Base-by-base conservation (phyloP, 2,329 filamentous ascomycete species). In the Cryphonectria carpinicola region DNA sequence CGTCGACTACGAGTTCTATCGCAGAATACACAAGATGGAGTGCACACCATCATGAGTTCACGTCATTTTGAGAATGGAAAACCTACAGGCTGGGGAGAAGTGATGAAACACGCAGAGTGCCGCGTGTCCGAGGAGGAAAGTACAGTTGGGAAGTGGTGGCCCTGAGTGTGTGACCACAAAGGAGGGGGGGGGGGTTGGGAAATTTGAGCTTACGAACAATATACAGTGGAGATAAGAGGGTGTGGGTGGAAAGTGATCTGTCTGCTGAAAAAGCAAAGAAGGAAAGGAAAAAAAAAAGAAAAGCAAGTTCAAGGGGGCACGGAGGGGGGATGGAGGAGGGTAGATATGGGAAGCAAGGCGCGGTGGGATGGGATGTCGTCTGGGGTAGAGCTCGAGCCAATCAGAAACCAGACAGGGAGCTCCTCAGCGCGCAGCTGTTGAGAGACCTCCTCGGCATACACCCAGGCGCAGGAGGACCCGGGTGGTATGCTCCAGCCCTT, bases 301-400 rank as follows among this genome's bases (percentile, higher is more conserved):
- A 67, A 49, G 72, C 67, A 66, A 60, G 72, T 69, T 70, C 32
- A 58, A 71, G 60, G 69, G 70, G 71, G 71, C 62, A 70, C 70
- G 69, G 71, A 71, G 66, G 73, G 70, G 71, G 70, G 73, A 71
- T 71, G 72, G 74, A 74, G 74, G 72, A 75, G 72, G 75, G 75
- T 39, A 73, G 75, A 75, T 74, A 73, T 73, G 75, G 73, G 62
- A 72, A 62, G 65, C 35, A 69, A 64, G 67, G 67, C 67, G 63
- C 65, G 67, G 63, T 69, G 65, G 69, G 62, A 71, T 71, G 70
- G 68, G 62, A 71, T 66, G 70, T 71, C 63, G 70, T 71, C 70
- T 69, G 68, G 67, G 76, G n/a, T 19, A 74, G 73, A 73, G 71
- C 70, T 71, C 74, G 67, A 71, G 66, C 77, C 77, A 79, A 78